Base-by-base conservation (phyloP, 176 grass and related monocot species). In the Juncus effusus region DNA sequence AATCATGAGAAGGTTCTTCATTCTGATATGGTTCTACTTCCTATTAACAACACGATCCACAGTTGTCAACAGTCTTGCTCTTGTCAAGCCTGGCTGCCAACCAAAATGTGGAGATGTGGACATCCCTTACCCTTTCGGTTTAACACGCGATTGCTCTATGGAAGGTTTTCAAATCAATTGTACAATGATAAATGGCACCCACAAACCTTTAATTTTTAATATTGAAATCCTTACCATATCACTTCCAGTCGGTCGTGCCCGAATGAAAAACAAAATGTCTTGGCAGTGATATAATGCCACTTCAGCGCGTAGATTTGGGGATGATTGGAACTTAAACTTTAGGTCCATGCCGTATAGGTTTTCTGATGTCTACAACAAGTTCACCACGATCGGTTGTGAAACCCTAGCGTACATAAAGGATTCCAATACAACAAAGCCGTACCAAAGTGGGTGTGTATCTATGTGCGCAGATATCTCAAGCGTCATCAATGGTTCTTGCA, bases 391-490 rank as follows among this genome's bases (percentile, higher is more conserved):
- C 0, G 89, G 89, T 0, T 75, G 74, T 69, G n/a, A 66, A 0
- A 77, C 84, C 13, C 38, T 91, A 0, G 14, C 65, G 1, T 84
- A 65, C 19, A 73, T 76, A 7, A 0, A 1, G 0, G 4, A 36
- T 5, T 71, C 13, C 0, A 2, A 12, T 13, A 13, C 7, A 4
- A 0, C 39, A 1, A 4, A 4, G 3, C 0, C 6, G 0, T 86
- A 81, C 13, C 6, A 1, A 15, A 63, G 57, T 5, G 74, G 81
- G 1, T 86, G 88, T n/a, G 60, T 84, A 6, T 78, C 88, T 10
- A 56, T 38, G 0, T 78, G 80, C 6, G 55, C 3, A 0, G 54
- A 56, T 62, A 0, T 36, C 1, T 1, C 3, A 0, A 1, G 3
- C 55, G 13, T 80, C 0, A n/a, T 42, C 5, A 7, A 65, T 7